These are phyloP conservation scores for Pseudomassariella vexata DNA, from an alignment of 2,329 filamentous ascomycete species.

Conservation along the genomic window DNA sequence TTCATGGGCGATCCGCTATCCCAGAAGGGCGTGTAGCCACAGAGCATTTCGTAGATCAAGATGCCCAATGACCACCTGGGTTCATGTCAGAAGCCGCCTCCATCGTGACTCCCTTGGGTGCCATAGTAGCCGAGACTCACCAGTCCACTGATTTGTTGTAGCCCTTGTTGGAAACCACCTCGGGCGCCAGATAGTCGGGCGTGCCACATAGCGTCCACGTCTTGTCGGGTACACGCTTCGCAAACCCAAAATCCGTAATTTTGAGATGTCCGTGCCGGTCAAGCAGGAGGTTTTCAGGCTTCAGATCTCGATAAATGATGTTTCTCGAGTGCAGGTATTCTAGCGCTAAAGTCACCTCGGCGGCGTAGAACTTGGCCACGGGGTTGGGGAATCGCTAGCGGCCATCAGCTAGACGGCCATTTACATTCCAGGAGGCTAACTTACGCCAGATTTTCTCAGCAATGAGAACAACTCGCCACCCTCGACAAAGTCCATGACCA, in stretches of 20 bases:
- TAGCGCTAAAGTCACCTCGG: slow-evolving; percentile 89
- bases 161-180: slow-evolving; percentile 98
- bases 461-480: slow-evolving; percentile 96
- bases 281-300: slow-evolving; percentile 87
- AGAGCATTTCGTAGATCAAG: slow-evolving; percentile 98
- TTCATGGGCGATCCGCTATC: slow-evolving; percentile 96
- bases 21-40: slow-evolving; percentile 98
- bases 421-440: slow-evolving; percentile 17
- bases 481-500: slow-evolving; percentile 99
- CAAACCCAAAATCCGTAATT: slow-evolving; percentile 98
- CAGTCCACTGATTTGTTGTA: slow-evolving; percentile 99
- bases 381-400: slow-evolving; percentile 94
- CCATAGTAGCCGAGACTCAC: too few species aligned
- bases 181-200: slow-evolving; percentile 92
- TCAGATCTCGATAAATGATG: slow-evolving; percentile 97
- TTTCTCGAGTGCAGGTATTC: slow-evolving; percentile 93
- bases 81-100: not conserved
- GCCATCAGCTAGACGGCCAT: slow-evolving; percentile 8
- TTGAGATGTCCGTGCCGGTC: slow-evolving; percentile 93
- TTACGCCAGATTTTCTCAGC: slow-evolving; percentile 83
- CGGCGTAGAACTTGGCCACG: slow-evolving; percentile 98
- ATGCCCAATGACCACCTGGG: slow-evolving; percentile 95
- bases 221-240: slow-evolving; percentile 96
- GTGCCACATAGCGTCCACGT: slow-evolving; percentile 98
- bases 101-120: too few species aligned